These are phyloP conservation scores for Silene noctiflora DNA, from an alignment of 179 eudicot genomes.

Conservation along the genomic window DNA sequence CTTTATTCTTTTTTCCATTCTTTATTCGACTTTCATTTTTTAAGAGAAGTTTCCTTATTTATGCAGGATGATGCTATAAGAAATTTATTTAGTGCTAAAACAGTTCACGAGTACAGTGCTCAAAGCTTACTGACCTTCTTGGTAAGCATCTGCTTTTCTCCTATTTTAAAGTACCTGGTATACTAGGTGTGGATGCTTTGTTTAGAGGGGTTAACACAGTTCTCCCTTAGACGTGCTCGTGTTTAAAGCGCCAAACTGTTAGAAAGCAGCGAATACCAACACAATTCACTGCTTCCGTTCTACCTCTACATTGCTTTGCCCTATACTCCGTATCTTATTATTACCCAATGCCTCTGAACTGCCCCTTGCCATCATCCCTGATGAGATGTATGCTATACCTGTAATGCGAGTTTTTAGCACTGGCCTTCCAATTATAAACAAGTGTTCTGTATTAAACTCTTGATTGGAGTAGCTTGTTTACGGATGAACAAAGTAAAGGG, in stretches of 20 bases:
- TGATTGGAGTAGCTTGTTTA: too few species aligned
- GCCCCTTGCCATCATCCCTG: not conserved
- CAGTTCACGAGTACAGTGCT: conserved; percentile 92
- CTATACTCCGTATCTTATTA: too few species aligned
- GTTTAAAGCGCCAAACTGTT: too few species aligned
- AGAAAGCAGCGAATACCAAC: too few species aligned
- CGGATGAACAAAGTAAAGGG: too few species aligned
- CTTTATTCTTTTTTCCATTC: not conserved
- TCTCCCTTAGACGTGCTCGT: too few species aligned
- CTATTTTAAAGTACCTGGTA: not conserved
- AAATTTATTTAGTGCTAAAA: conserved; percentile 95
- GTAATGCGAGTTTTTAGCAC: too few species aligned
- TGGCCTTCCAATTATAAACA: too few species aligned
- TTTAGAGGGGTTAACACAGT: too few species aligned
- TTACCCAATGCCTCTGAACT: not conserved
- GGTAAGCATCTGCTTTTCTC: conserved; percentile 40
- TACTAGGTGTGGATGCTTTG: not conserved
- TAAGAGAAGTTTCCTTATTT: not conserved
- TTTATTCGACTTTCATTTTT: conserved; percentile 10
- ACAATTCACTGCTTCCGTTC: too few species aligned
- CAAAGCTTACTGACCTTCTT: conserved; percentile 86
- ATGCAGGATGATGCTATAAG: conserved; percentile 98
- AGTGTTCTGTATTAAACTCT: too few species aligned
- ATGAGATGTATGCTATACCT: not conserved
- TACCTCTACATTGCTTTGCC: too few species aligned